These are phyloP conservation scores for Lodderomyces margitis DNA, from an alignment of 1,139 yeast genomes.

Conservation along the genomic window DNA sequence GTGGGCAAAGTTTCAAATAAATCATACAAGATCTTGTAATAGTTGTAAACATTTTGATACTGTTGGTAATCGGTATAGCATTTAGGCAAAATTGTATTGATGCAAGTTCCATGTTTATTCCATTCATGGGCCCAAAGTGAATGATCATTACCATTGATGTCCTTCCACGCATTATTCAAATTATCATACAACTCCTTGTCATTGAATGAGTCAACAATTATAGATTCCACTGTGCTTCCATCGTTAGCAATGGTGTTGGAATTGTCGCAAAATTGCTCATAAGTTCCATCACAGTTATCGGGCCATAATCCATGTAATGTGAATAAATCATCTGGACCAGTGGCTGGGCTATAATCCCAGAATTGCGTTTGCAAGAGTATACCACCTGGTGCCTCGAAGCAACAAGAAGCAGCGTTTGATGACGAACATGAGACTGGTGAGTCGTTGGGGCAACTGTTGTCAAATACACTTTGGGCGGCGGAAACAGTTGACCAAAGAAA, in stretches of 20 bases:
- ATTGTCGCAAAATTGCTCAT: slow-evolving; percentile 64
- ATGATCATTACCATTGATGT: slow-evolving; percentile 69
- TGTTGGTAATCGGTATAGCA: slow-evolving; percentile 48
- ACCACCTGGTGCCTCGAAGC: slow-evolving; percentile 83
- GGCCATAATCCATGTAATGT: slow-evolving; percentile 63
- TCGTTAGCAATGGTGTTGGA: slow-evolving; percentile 43
- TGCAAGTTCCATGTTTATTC: slow-evolving; percentile 94
- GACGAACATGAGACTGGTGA: slow-evolving; percentile 64
- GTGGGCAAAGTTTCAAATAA: slow-evolving; percentile 70
- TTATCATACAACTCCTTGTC: slow-evolving; percentile 52
- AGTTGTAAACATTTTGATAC: slow-evolving; percentile 73
- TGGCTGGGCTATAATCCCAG: slow-evolving; percentile 88
- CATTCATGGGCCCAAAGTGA: slow-evolving; percentile 89
- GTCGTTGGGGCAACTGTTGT: slow-evolving; percentile 55
- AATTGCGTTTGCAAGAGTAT: slow-evolving; percentile 83
- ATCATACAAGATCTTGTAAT: slow-evolving; percentile 62
- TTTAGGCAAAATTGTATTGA: slow-evolving; percentile 68
- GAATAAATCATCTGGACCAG: slow-evolving; percentile 78
- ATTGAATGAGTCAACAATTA: slow-evolving; percentile 48
- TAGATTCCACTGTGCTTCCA: slow-evolving; percentile 43
- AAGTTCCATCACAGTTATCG: slow-evolving; percentile 44
- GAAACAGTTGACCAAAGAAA: slow-evolving; percentile 2
- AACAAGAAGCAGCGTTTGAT: slow-evolving; percentile 46
- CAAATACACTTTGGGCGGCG: slow-evolving; percentile 9
- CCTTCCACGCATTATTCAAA: slow-evolving; percentile 73